A percentile compares a stretch with the other conserved stretches of the same genome.
Evolutionary conservation across 768 basidiomycete species (phyloP).

Genomic region (Mycena filopes): DNA sequence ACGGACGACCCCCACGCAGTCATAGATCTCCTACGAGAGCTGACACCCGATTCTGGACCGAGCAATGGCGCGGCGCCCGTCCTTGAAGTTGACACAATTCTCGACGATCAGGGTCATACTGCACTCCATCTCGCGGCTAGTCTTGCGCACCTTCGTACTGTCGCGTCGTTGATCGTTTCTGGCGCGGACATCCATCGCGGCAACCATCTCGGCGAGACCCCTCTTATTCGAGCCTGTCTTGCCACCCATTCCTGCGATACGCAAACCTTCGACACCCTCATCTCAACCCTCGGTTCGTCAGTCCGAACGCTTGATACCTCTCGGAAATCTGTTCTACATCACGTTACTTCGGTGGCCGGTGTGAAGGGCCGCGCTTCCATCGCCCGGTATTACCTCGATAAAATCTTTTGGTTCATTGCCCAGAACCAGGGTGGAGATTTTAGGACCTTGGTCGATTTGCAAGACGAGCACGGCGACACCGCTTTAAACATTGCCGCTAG

Average conservation of each 20-base stretch:
- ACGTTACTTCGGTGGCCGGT: constrained; percentile 90
- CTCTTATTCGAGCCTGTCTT: constrained; percentile 91
- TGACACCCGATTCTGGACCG: constrained; percentile 56
- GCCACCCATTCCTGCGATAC: constrained; percentile 87
- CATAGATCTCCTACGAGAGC: constrained; percentile 73
- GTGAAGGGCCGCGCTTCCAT: constrained; percentile 86
- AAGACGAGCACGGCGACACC: constrained; percentile 96
- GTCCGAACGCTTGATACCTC: constrained; percentile 91
- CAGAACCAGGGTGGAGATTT: constrained; percentile 82
- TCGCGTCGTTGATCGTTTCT: constrained; percentile 74
- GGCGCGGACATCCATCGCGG: constrained; percentile 93
- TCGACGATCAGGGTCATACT: constrained; percentile 96
- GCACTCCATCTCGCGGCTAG: constrained; percentile 94
- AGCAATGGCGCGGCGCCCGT: constrained; percentile 38
- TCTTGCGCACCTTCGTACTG: constrained; percentile 74
- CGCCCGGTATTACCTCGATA: constrained; percentile 92
- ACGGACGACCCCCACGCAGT: constrained; percentile 74
- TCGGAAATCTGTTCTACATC: constrained; percentile 89
- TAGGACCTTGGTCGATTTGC: constrained; percentile 84
- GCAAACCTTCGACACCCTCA: constrained; percentile 76
- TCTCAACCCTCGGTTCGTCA: constrained; percentile 72
- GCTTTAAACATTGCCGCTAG: constrained; percentile 95
- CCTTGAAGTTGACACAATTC: constrained; percentile 82
- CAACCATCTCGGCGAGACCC: constrained; percentile 94
- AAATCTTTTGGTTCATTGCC: constrained; percentile 88